These are phyloP conservation scores for Boletus vinaceobasis DNA, from an alignment of 768 basidiomycete genomes.

Conservation along the genomic window DNA sequence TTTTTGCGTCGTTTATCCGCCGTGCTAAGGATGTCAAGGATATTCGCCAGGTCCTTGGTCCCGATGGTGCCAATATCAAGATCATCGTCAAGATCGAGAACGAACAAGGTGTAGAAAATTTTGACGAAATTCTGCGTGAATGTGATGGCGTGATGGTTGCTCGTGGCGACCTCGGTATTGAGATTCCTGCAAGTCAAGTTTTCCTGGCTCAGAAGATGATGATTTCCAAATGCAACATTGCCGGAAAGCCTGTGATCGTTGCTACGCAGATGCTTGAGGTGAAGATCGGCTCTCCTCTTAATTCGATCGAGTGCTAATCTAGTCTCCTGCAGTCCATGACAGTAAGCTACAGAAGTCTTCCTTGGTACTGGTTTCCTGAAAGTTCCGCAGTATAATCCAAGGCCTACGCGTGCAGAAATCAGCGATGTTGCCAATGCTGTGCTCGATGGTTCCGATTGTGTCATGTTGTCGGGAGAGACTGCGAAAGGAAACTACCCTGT, in stretches of 20 bases:
- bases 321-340: conserved; percentile 78
- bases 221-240: conserved; percentile 98
- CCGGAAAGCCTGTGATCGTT: conserved; percentile 96
- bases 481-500: conserved; percentile 97
- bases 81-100: conserved; percentile 99
- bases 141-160: conserved; percentile 99
- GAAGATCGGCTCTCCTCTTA: conserved; percentile 14
- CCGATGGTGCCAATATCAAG: conserved; percentile 94
- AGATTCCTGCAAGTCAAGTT: conserved; percentile 98
- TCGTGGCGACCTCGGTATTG: conserved; percentile 98
- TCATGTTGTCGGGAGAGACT: conserved; percentile 99
- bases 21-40: conserved; percentile 90
- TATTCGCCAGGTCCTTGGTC: conserved; percentile 90
- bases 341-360: conserved; percentile 39
- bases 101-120: conserved; percentile 98
- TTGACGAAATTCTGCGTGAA: conserved; percentile 95
- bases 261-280: conserved; percentile 99
- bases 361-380: conserved; percentile 1
- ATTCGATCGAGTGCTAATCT: conserved; percentile 8
- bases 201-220: conserved; percentile 99
- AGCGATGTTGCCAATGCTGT: conserved; percentile 99
- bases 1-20: conserved; percentile 99
- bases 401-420: conserved; percentile 97
- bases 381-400: conserved; percentile 82
- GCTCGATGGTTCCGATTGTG: conserved; percentile 97